Conservation (phyloP, 352 stramenopile genomes). For the Phytophthora multivora region DNA sequence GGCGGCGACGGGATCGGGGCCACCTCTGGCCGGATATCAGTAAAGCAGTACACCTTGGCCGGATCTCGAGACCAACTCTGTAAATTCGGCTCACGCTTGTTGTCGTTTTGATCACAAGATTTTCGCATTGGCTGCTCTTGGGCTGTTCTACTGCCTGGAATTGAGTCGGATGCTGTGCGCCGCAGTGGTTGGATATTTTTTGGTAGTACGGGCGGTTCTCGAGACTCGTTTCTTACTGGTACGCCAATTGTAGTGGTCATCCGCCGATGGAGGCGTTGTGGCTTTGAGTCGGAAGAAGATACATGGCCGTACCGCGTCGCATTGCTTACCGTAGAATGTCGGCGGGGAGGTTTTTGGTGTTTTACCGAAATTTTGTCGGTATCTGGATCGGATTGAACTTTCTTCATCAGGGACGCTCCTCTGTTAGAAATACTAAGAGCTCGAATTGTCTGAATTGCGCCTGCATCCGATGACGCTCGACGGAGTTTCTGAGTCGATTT, state of each 20-base stretch:
- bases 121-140: background rate
- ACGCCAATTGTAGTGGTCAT: background rate
- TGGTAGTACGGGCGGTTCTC: background rate
- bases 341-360: background rate
- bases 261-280: background rate
- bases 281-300: slow-evolving; percentile 1
- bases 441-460: background rate
- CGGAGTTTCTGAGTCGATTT: background rate
- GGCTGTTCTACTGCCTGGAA: slow-evolving; percentile 11
- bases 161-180: slow-evolving; percentile 18
- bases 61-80: slow-evolving; percentile 25
- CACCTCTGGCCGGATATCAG: slow-evolving; percentile 9
- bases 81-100: background rate
- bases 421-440: no score
- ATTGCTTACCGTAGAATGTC: background rate
- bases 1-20: background rate
- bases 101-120: background rate
- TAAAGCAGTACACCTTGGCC: slow-evolving; percentile 21
- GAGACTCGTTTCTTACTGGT: background rate
- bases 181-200: slow-evolving; percentile 7
- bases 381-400: background rate
- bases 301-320: background rate
- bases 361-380: background rate
- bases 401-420: no score
- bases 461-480: slow-evolving; percentile 3